These are phyloP conservation scores for Colletotrichum australisinense DNA, from an alignment of 2,329 filamentous ascomycete species.

Conservation along the genomic window DNA sequence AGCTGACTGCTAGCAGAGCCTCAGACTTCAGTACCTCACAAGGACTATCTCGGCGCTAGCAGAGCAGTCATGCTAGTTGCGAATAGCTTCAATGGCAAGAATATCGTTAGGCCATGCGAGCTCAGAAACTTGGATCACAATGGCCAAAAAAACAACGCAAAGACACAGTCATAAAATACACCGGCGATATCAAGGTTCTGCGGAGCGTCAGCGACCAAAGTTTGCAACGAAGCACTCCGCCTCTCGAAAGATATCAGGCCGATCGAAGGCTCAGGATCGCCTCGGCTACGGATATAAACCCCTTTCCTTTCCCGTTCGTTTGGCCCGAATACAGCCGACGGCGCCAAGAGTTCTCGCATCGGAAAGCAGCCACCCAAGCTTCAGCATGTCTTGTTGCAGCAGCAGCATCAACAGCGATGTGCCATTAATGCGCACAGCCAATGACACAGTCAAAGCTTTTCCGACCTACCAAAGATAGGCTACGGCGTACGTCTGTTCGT, in stretches of 20 bases:
- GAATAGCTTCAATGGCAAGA: neutral
- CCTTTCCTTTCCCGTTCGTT: neutral
- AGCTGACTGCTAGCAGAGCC: too few species aligned
- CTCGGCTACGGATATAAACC: neutral
- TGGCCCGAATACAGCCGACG: too few species aligned
- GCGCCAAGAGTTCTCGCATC: neutral
- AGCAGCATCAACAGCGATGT: neutral
- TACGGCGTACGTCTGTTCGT: neutral
- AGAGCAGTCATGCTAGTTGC: neutral
- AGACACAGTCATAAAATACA: neutral
- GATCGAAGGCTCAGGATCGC: neutral
- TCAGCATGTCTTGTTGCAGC: neutral
- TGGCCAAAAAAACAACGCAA: neutral
- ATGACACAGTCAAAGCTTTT: neutral
- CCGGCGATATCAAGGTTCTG: too few species aligned
- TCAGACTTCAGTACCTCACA: neutral
- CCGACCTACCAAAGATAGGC: neutral
- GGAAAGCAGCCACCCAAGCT: neutral
- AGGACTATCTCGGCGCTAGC: neutral
- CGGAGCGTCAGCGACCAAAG: neutral
- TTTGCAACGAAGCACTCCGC: neutral
- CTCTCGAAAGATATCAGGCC: neutral
- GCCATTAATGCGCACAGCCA: neutral
- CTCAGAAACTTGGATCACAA: neutral
- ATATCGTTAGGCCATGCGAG: too few species aligned